Evolutionary conservation across 1,284 basidiomycete genomes (phyloP), one percentile per base, ranked within the genome.

Genomic region (Grifola frondosa): DNA sequence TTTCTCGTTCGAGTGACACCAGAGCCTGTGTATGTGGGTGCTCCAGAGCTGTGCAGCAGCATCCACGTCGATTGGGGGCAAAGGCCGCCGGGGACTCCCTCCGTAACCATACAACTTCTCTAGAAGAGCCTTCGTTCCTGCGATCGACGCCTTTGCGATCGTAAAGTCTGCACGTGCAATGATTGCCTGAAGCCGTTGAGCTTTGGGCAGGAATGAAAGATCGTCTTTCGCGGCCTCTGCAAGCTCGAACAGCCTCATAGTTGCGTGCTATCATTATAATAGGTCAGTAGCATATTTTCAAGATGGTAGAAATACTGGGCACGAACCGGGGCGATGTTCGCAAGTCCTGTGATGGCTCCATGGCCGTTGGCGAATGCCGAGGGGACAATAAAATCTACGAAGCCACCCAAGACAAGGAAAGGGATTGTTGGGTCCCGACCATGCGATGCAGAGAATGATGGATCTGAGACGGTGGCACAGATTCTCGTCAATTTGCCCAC

Each of bases 401-500:
- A 91, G 22, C 89, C 89, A 36, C 87, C 87, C 16, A 91, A 71
- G 29, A 89, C 85, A 46, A 90, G 66, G 70, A 62, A 62, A 6
- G 60, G 60, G 16, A 75, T 77, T 34, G 72, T 63, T 19, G 70
- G 56, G 55, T 80, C 77, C 65, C 87, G 81, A 30, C 86, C 83
- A 63, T 82, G 71, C 31, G 67, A 57, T 30, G 72, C 62, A 26
- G 67, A 55, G 64, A 89, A 90, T 6, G 69, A 65, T 6, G 75
- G 59, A 19, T 70, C 67, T 17, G 81, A 76, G 13, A 89, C 79
- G 7, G 74, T 73, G 30, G 79, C 80, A 32, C 84, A 81, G 53
- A 95, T 85, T 49, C 91, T 77, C 22, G 85, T 88, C 50, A 92
- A 75, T 66, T 95, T 95, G 49, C 91, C 91, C 49, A 94, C 87